These are phyloP conservation scores for Volutella citrinella DNA, from an alignment of 2,329 filamentous ascomycete species.

Conservation along the genomic window DNA sequence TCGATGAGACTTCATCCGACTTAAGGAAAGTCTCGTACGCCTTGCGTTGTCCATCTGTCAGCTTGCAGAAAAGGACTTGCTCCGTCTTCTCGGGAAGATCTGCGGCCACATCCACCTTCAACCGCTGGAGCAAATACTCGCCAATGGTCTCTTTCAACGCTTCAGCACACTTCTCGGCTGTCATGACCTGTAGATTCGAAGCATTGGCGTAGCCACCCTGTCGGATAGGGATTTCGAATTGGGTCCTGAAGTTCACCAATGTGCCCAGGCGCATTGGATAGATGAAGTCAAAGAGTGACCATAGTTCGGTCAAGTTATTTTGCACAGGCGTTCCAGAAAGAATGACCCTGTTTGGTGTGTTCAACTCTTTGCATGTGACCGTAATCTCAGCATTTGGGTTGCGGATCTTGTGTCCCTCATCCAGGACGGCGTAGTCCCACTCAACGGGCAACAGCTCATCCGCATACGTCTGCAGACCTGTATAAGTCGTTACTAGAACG, in stretches of 20 bases:
- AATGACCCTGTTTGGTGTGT: conserved; percentile 86
- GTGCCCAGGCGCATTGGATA: conserved; percentile 95
- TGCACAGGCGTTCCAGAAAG: conserved; percentile 97
- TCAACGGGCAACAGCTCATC: conserved; percentile 77
- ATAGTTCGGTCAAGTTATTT: conserved; percentile 91
- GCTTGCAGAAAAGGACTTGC: conserved; percentile 91
- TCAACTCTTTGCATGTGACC: conserved; percentile 89
- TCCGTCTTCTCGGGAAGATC: conserved; percentile 95
- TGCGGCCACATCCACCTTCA: conserved; percentile 90
- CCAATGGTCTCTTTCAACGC: conserved; percentile 91
- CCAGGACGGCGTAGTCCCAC: conserved; percentile 92
- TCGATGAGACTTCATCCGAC: conserved; percentile 83
- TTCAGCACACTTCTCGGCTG: conserved; percentile 89
- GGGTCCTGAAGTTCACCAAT: conserved; percentile 81
- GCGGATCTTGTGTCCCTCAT: conserved; percentile 97
- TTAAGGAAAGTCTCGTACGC: conserved; percentile 78
- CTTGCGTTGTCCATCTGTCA: conserved; percentile 72
- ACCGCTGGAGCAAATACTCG: conserved; percentile 85
- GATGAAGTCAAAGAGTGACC: conserved; percentile 97
- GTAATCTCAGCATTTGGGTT: conserved; percentile 96
- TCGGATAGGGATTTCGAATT: conserved; percentile 92
- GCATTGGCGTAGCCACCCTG: conserved; percentile 94
- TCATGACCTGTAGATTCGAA: conserved; percentile 90
- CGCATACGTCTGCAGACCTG: conserved; percentile 89
- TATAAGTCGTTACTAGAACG: conserved; percentile 92